Evolutionary conservation across 208 protist species (phyloP).

Genomic region (Crithidia brevicula): DNA sequence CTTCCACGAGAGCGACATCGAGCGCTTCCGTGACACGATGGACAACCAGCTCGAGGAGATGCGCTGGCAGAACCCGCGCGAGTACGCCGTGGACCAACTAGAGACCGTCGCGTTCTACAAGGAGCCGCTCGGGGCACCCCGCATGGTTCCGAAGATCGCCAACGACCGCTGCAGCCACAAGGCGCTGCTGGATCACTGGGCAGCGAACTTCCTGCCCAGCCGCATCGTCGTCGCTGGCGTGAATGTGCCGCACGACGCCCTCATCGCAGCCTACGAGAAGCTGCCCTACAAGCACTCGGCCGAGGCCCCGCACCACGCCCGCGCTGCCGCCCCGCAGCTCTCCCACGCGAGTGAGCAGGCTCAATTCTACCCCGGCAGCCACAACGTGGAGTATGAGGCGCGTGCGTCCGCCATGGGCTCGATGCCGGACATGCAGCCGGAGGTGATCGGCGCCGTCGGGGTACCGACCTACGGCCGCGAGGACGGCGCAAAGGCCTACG

Average conservation of each 20-base stretch:
- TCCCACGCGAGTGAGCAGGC: conserved; percentile 62
- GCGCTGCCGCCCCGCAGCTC: conserved; percentile 34
- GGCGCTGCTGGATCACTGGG: conserved; percentile 80
- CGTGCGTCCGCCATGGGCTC: conserved; percentile 79
- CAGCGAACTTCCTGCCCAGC: conserved; percentile 61
- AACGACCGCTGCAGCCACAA: conserved; percentile 83
- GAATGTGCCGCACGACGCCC: conserved; percentile 81
- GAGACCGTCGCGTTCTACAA: conserved; percentile 91
- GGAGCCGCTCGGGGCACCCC: conserved; percentile 80
- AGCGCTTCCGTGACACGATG: conserved; percentile 90
- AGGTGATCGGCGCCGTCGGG: conserved; percentile 80
- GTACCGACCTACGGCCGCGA: conserved; percentile 64
- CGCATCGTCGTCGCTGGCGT: conserved; percentile 79
- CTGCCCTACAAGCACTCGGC: conserved; percentile 79
- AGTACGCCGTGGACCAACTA: conserved; percentile 75
- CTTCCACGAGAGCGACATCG: conserved; percentile 82
- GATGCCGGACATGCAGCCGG: conserved; percentile 81
- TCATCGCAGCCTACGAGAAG: conserved; percentile 78
- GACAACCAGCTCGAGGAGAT: conserved; percentile 85
- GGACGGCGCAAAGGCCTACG: conserved; percentile 54
- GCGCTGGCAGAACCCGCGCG: conserved; percentile 79
- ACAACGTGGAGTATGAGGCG: conserved; percentile 65
- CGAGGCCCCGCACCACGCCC: conserved; percentile 71
- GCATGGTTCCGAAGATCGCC: conserved; percentile 64
- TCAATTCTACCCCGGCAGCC: conserved; percentile 77